Evolutionary conservation across 805 yeast species (phyloP), one percentile per base, ranked within the genome.

Genomic region (Teunomyces panamensis): DNA sequence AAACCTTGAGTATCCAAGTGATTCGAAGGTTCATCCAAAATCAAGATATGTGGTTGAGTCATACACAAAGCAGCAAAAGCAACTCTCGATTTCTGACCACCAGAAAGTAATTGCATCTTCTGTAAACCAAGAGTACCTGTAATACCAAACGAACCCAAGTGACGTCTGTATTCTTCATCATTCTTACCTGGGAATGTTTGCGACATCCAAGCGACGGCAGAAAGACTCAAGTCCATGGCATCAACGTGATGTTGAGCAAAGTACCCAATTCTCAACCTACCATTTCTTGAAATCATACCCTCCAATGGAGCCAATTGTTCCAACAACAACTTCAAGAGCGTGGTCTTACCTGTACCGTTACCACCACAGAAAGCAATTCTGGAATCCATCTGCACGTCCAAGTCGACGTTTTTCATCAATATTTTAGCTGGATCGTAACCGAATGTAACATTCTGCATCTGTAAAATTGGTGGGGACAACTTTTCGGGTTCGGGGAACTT

Each of bases 201-300:
- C 7, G 96, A 84, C 88, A 94, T 80, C 98, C 99, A 94, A 43
- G 88, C 84, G 8, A 94, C 97, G 0, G 99, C 97, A 48, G 88
- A 86, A 39, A 81, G 70, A 11, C 68, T 77, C 56, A 91, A 73
- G 62, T 94, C 98, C 97, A 94, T 88, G n/a, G 91, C 85, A 60
- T 94, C 99, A 56, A 94, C 96, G 61, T 94, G 99, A 66, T 94
- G 98, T 73, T 94, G 99, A 11, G 99, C 97, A 72, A 94, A 94
- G 67, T 94, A 94, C 13, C 96, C 98, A 46, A 94, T 87, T 70
- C 98, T 81, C 56, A 94, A 73, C 57, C 97, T 79, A 37, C 94
- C 85, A 61, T 94, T 91, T 54, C 81, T 81, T 17, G 89, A 79
- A 16, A 91, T 85, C 47, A 78, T 75, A 47, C 99, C 99, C n/a